Evolutionary conservation across 2,329 filamentous ascomycete species (phyloP).

Genomic region (Akanthomyces muscarius): DNA sequence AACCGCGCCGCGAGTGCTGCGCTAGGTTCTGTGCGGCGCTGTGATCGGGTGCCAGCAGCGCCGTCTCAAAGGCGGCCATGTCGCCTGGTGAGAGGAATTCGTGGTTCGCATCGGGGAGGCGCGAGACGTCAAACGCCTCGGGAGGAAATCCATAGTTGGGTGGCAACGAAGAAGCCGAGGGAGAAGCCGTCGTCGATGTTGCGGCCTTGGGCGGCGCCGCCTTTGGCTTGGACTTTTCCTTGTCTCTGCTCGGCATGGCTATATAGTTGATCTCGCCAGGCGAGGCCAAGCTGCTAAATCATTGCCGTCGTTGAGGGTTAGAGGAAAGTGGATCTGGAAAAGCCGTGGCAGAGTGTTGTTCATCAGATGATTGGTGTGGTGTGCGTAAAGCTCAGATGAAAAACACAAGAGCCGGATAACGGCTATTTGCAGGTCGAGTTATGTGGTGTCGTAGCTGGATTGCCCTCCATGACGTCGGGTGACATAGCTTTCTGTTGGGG

Average conservation of each 20-base stretch:
- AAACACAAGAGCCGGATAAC: neutral
- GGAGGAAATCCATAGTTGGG: conserved; percentile 53
- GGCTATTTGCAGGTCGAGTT: neutral
- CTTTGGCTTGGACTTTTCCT: neutral
- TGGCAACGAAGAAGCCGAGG: neutral
- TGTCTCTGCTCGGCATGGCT: conserved; percentile 3
- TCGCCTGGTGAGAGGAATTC: conserved; percentile 73
- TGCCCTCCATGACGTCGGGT: conserved; percentile 17
- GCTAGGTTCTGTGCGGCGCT: conserved; percentile 41
- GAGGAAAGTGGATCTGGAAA: neutral
- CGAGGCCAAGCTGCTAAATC: conserved; percentile 3
- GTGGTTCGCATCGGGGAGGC: conserved; percentile 73
- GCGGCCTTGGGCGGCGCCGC: neutral
- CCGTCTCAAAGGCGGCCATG: conserved; percentile 72
- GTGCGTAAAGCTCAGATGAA: neutral
- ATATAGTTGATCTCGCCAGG: neutral
- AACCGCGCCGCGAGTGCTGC: conserved; percentile 35
- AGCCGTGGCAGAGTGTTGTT: neutral
- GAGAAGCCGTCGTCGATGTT: neutral
- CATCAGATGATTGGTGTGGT: neutral
- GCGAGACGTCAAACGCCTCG: conserved; percentile 63
- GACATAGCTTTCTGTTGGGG: conserved; percentile 16
- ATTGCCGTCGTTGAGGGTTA: neutral
- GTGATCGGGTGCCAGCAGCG: conserved; percentile 76
- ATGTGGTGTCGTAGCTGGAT: neutral